Evolutionary conservation across 225 moss, liverwort and hornwort genomes (phyloP).

Genomic region (Takakia lepidozioides): DNA sequence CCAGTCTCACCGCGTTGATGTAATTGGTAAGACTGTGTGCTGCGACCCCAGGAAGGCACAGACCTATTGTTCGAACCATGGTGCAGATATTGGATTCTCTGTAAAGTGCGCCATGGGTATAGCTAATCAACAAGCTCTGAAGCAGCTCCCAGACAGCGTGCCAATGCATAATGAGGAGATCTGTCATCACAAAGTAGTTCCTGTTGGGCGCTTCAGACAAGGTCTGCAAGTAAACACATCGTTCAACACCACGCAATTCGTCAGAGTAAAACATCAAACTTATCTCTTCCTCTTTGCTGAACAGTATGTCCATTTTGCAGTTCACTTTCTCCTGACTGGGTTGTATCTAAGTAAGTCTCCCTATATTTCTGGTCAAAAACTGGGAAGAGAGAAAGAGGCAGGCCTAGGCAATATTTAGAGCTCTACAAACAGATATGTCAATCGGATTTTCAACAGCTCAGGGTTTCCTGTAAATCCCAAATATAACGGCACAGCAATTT

Average conservation of each 20-base stretch:
- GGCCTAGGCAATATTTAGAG: too few species aligned
- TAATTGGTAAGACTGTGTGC: slow-evolving; percentile 23
- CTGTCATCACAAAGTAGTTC: slow-evolving; percentile 25
- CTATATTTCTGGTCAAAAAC: too few species aligned
- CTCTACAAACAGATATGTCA: too few species aligned
- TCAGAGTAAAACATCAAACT: neutral
- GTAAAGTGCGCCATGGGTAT: slow-evolving; percentile 9
- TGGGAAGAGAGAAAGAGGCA: too few species aligned
- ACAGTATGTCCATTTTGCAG: too few species aligned
- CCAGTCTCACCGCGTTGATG: slow-evolving; percentile 23
- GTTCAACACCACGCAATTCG: neutral
- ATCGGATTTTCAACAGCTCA: neutral
- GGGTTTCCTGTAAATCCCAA: too few species aligned
- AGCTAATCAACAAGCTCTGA: slow-evolving; percentile 7
- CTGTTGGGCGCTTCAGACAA: slow-evolving; percentile 32
- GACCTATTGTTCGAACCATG: slow-evolving; percentile 12
- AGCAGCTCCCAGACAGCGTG: slow-evolving; percentile 51
- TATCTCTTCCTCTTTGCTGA: neutral
- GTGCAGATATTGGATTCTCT: slow-evolving; percentile 18
- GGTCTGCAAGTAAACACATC: slow-evolving; percentile 13
- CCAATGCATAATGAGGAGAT: slow-evolving; percentile 20
- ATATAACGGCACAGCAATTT: too few species aligned
- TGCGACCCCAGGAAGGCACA: slow-evolving; percentile 18
- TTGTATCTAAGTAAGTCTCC: too few species aligned
- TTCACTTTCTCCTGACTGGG: too few species aligned